A percentile compares a stretch with the other conserved stretches of the same genome.
phyloP scores from a whole-genome alignment of 805 yeast species.

The Saturnispora ahearnii region DNA sequence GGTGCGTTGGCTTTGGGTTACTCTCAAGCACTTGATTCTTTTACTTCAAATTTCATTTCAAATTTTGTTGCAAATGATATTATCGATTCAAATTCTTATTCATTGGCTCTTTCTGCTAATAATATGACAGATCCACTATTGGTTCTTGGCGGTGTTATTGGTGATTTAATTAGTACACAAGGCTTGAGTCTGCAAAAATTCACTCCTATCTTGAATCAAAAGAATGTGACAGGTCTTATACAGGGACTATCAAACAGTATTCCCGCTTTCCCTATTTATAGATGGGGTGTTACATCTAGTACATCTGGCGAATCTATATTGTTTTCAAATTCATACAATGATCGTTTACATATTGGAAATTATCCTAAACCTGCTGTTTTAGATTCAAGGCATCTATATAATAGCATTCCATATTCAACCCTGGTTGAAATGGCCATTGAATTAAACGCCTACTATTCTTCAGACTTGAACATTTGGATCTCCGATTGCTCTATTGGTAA shows the following conservation, averaged over 20 bases:
- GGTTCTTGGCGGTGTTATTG: slow-evolving; percentile 52
- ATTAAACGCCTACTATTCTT: slow-evolving; percentile 53
- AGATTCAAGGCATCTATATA: slow-evolving; percentile 44
- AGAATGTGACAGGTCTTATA: slow-evolving; percentile 4
- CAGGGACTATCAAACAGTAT: slow-evolving; percentile 14
- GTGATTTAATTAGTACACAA: slow-evolving; percentile 35
- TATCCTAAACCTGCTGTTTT: slow-evolving; percentile 45
- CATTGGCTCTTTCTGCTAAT: slow-evolving; percentile 31
- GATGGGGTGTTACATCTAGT: slow-evolving; percentile 33
- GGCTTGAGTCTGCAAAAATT: slow-evolving; percentile 38
- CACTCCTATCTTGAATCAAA: slow-evolving; percentile 32
- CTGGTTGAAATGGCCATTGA: slow-evolving; percentile 60
- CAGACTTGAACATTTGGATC: slow-evolving; percentile 44
- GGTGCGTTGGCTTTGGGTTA: slow-evolving; percentile 42
- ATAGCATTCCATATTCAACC: slow-evolving; percentile 45
- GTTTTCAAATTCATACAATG: slow-evolving; percentile 30
- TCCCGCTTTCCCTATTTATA: slow-evolving; percentile 41
- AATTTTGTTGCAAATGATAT: slow-evolving; percentile 23
- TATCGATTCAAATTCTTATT: slow-evolving; percentile 35
- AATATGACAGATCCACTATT: slow-evolving; percentile 28
- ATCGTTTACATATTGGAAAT: slow-evolving; percentile 29
- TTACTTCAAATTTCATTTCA: slow-evolving; percentile 27
- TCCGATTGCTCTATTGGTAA: slow-evolving; percentile 48
- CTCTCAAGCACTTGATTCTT: slow-evolving; percentile 13
- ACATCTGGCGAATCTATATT: slow-evolving; percentile 19